These are phyloP conservation scores for Wallacemonas sp. DNA, from an alignment of 208 protist genomes.

Conservation along the genomic window DNA sequence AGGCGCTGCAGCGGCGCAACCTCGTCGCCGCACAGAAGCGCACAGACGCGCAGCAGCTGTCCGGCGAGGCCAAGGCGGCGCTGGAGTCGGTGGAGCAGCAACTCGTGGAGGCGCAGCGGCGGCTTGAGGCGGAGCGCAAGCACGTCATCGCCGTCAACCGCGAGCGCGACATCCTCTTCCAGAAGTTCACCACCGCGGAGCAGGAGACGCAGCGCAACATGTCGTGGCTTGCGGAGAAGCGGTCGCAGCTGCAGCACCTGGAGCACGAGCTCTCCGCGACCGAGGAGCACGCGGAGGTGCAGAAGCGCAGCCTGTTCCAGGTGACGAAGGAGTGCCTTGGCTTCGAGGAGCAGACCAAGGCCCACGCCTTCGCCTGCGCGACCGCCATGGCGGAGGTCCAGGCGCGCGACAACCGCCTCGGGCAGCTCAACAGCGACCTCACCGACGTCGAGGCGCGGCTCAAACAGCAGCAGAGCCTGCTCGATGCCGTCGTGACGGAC, in stretches of 20 bases:
- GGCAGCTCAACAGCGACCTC: constrained; percentile 83
- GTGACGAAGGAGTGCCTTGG: constrained; percentile 89
- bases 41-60: constrained; percentile 51
- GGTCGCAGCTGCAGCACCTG: constrained; percentile 84
- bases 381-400: constrained; percentile 92
- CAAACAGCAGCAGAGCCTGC: constrained; percentile 70
- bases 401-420: constrained; percentile 70
- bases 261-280: constrained; percentile 85
- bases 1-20: constrained; percentile 73
- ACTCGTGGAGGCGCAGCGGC: constrained; percentile 32
- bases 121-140: constrained; percentile 45
- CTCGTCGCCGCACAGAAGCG: constrained; percentile 59
- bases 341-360: constrained; percentile 76
- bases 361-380: constrained; percentile 59
- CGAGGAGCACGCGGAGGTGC: constrained; percentile 84
- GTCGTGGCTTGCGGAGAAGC: constrained; percentile 81
- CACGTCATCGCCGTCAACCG: constrained; percentile 36
- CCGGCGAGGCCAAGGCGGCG: constrained; percentile 38
- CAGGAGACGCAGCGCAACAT: constrained; percentile 60
- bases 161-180: constrained; percentile 81
- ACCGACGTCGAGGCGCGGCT: constrained; percentile 63
- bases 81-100: constrained; percentile 56
- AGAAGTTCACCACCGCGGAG: constrained; percentile 65
- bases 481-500: constrained; percentile 94
- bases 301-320: constrained; percentile 83